Evolutionary conservation across 108 stramenopile species (phyloP), one percentile per base, ranked within the genome.

Genomic region (Nannochloropsis gaditana): DNA sequence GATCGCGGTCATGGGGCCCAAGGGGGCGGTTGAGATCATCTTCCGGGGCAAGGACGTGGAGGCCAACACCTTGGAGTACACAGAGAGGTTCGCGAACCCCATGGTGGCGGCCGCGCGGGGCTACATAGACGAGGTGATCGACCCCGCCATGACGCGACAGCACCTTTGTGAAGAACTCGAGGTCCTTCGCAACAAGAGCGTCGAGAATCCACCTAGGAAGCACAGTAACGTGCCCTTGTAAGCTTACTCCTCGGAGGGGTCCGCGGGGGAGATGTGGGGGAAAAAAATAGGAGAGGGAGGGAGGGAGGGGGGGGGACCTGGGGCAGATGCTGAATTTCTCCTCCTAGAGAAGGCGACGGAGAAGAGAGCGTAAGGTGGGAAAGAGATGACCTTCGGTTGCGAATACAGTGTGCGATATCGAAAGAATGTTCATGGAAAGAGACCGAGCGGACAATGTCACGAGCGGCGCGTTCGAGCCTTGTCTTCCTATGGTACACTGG

Each of bases 11-110:
- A 99, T 99, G 99, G 99, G 99, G 19, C 98, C 99, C 80, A 99
- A 99, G 90, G 99, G 99, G 11, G 99, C 99, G 11, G 97, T 97
- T 44, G 97, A 99, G 88, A 98, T 99, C 85, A 94, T 99, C 82
- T 98, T 97, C 91, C 92, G 96, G n/a, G 97, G 97, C 87, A 89
- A 96, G 94, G 94, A 97, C 84, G 92, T 97, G 79, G 99, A 96
- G 84, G 92, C 94, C 83, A 91, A 96, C 84, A 96, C 95, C 59
- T 92, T 91, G 43, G 95, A 98, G 83, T 99, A 99, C 91, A 92
- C 92, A 2, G 91, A 91, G 44, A 73, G 94, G 15, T 99, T 97
- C 90, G 96, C 97, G 11, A 96, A 98, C 89, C 96, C 97, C 21
- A 92, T 98, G 94, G 94, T 95, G 15, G 96, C 95, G 9, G 97